Base-by-base conservation (phyloP, 2,329 filamentous ascomycete genomes). In the Botrytis byssoidea region DNA sequence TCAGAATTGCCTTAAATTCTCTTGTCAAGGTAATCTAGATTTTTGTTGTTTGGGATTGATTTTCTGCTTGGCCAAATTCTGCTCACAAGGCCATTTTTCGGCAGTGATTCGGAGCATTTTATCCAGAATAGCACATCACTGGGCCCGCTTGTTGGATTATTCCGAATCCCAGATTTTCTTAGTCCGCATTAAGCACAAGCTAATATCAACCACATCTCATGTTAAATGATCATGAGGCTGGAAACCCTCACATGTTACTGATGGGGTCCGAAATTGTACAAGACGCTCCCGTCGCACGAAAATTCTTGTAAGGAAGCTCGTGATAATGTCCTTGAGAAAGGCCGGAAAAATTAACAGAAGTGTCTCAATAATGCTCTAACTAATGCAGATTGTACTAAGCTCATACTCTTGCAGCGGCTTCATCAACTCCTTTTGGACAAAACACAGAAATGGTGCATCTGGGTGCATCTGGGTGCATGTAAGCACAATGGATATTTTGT, bases 41-140 rank as follows among this genome's bases (percentile, higher is more conserved):
- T 29, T 42, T 57, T 22, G 10, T 57, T 42, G 66, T 68, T 42
- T 42, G 66, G 9, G 8, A 55, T 66, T 55, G 37, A 70, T 70
- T 37, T 55, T 46, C 60, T 57, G 29, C 70, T 67, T 66, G 70
- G 37, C 61, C 6, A 6, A 29, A 44, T 70, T 59, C 14, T 73
- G 71, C 60, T 73, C 71, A 73, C 71, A 73, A 73, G 66, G 72
- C 44, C 71, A 73, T 12, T n/a, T 69, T 61, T 73, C 71, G 71
- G 71, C 71, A 69, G 44, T 68, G 55, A 69, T 42, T 73, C 64
- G 71, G 71, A 60, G 48, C 37, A 29, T 37, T 61, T 73, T 48
- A 68, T 69, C 51, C 40, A 57, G 48, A 29, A 29, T 68, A 14
- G 64, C 55, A 69, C 48, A 20, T 59, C 65, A 73, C 40, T 73